Evolutionary conservation across 2,329 filamentous ascomycete species (phyloP).

Genomic region (Dactylella cylindrospora): DNA sequence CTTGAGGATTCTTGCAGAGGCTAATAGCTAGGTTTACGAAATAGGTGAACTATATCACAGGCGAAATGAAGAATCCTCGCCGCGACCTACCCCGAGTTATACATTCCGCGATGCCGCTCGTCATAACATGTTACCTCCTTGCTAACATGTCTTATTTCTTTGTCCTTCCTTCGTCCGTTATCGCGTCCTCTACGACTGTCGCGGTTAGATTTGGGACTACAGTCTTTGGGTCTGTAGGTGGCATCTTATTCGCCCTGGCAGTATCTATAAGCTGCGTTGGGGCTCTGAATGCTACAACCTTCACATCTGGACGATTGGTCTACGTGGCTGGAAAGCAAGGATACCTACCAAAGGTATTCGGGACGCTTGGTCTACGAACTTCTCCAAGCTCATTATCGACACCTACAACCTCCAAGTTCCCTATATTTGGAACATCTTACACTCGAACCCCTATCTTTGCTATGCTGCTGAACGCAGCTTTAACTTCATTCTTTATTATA

Average conservation of each 20-base stretch:
- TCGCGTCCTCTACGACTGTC: conserved; percentile 90
- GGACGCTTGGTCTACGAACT: conserved; percentile 70
- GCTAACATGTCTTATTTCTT: conserved; percentile 94
- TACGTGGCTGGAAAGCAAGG: conserved; percentile 95
- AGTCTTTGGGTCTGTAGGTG: conserved; percentile 82
- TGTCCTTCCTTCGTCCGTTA: conserved; percentile 75
- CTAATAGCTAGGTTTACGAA: not conserved
- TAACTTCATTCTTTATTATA: conserved; percentile 76
- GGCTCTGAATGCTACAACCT: conserved; percentile 88
- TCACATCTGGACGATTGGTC: conserved; percentile 86
- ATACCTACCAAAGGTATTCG: conserved; percentile 81
- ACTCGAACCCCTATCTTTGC: conserved; percentile 80
- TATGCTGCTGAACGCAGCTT: conserved; percentile 73
- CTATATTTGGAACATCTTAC: conserved; percentile 46
- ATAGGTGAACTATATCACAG: conserved; percentile 94
- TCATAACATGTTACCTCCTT: conserved; percentile 85
- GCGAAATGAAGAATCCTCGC: conserved; percentile 88
- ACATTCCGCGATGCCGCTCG: conserved; percentile 91
- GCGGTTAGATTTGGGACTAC: conserved; percentile 86
- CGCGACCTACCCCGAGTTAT: conserved; percentile 92
- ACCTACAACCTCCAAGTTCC: conserved; percentile 50
- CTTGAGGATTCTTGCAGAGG: not conserved
- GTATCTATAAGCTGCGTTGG: conserved; percentile 92
- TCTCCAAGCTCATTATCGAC: conserved; percentile 49
- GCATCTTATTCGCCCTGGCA: conserved; percentile 80